Base-by-base conservation (phyloP, 139 green algal species). In the Dunaliella sp. region DNA sequence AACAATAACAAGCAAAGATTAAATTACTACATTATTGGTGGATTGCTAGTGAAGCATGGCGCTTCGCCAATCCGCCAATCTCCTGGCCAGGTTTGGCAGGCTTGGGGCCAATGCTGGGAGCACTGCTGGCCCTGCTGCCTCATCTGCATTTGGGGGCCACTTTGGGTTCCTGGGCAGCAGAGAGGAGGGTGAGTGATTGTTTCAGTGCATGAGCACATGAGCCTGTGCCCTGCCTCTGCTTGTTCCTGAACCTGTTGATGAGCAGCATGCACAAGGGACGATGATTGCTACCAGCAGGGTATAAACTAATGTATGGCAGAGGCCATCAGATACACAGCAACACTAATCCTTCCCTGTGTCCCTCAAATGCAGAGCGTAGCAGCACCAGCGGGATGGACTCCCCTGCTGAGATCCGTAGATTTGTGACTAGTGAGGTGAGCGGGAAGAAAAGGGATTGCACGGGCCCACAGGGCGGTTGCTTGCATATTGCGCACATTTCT, bases 381-480 rank as follows among this genome's bases (percentile, higher is more conserved):
- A 37, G 76, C 76, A 81, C 33, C 76, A 33, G 25, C 12, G 31
- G 76, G n/a, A 2, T 81, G 30, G 34, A 36, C 76, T 81, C 76
- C 76, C 36, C 28, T 37, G 76, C 76, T 28, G 76, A 81, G 76
- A 34, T 81, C 12, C n/a, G 34, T 22, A 81, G 34, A 34, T 81
- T 81, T 81, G 76, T 81, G 76, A 38, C 76, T 31, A 81, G 37
- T 12, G n/a, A 81, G 76, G 76, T 81, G 76, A 34, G 76, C n/a
- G n/a, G n/a, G n/a, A n/a, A n/a, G n/a, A n/a, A n/a, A n/a, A n/a
- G n/a, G n/a, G n/a, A n/a, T n/a, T n/a, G n/a, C n/a, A n/a, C n/a
- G n/a, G n/a, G n/a, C n/a, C n/a, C n/a, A n/a, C n/a, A n/a, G n/a
- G n/a, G n/a, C n/a, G n/a, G n/a, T n/a, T n/a, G n/a, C n/a, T n/a